Conservation (phyloP, 768 basidiomycete genomes). For the Hypholoma sublateritium region DNA sequence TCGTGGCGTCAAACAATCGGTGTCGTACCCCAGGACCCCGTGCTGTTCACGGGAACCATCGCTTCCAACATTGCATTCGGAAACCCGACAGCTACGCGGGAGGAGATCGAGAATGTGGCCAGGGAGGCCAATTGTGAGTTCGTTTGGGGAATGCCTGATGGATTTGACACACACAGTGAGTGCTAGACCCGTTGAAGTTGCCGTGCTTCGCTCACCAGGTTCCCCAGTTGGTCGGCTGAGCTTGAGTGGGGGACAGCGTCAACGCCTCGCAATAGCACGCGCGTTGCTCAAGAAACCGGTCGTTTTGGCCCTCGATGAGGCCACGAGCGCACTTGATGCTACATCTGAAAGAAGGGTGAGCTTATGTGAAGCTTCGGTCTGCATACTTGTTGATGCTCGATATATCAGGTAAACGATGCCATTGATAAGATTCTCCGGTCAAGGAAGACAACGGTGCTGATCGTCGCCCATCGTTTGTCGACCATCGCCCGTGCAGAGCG, state of each 20-base stretch:
- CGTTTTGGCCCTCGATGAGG: constrained; percentile 88
- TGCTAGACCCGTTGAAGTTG: neutral
- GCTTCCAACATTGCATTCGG: constrained; percentile 95
- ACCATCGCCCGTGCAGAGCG: constrained; percentile 89
- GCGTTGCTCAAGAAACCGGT: constrained; percentile 88
- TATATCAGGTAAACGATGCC: constrained; percentile 75
- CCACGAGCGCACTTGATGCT: constrained; percentile 86
- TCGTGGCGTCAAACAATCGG: constrained; percentile 91
- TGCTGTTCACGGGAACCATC: constrained; percentile 90
- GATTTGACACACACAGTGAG: constrained; percentile 91
- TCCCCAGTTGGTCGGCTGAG: constrained; percentile 63
- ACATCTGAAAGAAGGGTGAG: constrained; percentile 80
- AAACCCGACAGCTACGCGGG: constrained; percentile 67
- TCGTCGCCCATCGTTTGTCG: constrained; percentile 87
- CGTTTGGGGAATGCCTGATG: constrained; percentile 90
- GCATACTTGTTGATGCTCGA: neutral
- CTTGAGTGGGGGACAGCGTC: constrained; percentile 77
- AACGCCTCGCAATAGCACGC: constrained; percentile 80
- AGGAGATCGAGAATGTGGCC: constrained; percentile 86
- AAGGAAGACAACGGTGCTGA: constrained; percentile 80
- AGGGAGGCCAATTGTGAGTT: constrained; percentile 95
- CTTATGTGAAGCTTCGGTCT: neutral
- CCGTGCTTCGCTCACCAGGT: neutral
- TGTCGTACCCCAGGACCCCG: constrained; percentile 94
- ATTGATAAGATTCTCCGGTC: constrained; percentile 84